Evolutionary conservation across 306 rosid species (phyloP).

Genomic region (Lablab purpureus): DNA sequence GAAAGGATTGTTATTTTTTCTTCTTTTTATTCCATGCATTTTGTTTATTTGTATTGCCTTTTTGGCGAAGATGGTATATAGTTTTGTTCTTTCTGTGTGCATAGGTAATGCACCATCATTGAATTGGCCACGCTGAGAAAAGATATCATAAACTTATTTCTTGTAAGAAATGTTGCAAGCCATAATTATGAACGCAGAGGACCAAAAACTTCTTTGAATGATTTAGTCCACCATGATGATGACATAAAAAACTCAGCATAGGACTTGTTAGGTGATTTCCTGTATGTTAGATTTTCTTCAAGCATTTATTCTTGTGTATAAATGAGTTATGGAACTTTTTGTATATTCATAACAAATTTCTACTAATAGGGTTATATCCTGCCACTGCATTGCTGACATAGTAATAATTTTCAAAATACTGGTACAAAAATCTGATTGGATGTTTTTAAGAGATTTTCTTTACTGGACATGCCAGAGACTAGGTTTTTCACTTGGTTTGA

Average conservation of each 20-base stretch:
- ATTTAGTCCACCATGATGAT: constrained; percentile 1
- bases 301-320: constrained; percentile 10
- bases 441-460: neutral
- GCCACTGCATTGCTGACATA: neutral
- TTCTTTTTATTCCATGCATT: neutral
- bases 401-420: constrained; percentile 22
- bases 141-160: constrained; percentile 4
- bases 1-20: neutral
- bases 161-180: constrained; percentile 2
- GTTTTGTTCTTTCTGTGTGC: constrained; percentile 4
- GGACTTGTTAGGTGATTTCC: constrained; percentile 17
- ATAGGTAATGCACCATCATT: constrained; percentile 11
- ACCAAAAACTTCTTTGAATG: neutral
- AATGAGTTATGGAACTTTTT: neutral
- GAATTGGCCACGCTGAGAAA: neutral
- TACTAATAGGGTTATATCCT: neutral
- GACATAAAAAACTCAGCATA: neutral
- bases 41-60: constrained; percentile 14
- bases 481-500: neutral
- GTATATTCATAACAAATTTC: neutral
- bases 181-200: constrained; percentile 19
- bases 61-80: constrained; percentile 2
- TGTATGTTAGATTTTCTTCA: constrained; percentile 12
- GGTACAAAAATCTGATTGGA: neutral
- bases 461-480: constrained; percentile 19